phyloP scores from a whole-genome alignment of 176 grass and related monocot genomes.

The Oryza brachyantha region DNA sequence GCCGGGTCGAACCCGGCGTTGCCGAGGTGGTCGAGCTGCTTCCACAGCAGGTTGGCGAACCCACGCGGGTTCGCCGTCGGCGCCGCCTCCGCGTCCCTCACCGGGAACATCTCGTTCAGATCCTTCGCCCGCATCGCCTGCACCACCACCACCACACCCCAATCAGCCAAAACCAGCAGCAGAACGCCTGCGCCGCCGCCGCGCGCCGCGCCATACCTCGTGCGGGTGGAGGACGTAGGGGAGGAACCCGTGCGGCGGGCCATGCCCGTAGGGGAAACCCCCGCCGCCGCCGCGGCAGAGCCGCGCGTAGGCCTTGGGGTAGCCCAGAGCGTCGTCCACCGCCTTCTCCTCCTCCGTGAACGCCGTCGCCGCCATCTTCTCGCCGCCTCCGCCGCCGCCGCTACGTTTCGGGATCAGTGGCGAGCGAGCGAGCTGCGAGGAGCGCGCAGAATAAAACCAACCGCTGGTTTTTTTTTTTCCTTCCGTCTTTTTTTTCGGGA shows the following conservation, averaged over 20 bases:
- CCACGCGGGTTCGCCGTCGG: slow-evolving; percentile 72
- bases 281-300: slow-evolving; percentile 48
- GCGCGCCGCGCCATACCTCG: slow-evolving; percentile 50
- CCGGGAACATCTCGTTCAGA: slow-evolving; percentile 78
- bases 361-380: slow-evolving; percentile 34
- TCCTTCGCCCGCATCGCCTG: slow-evolving; percentile 77
- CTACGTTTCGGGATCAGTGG: slow-evolving; percentile 8
- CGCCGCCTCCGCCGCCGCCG: slow-evolving; percentile 17
- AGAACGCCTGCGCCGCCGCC: too few species aligned
- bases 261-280: slow-evolving; percentile 54
- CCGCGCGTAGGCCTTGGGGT: slow-evolving; percentile 80
- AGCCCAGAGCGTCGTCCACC: slow-evolving; percentile 71
- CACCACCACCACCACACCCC: background rate
- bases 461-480: background rate
- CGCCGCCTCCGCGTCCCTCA: slow-evolving; percentile 60
- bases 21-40: slow-evolving; percentile 94
- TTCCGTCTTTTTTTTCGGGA: too few species aligned
- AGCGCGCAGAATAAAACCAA: background rate
- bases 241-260: slow-evolving; percentile 76
- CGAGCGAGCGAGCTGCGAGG: background rate
- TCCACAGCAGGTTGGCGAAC: slow-evolving; percentile 93
- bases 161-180: background rate
- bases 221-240: slow-evolving; percentile 82
- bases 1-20: slow-evolving; percentile 96
- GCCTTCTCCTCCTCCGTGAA: slow-evolving; percentile 82